These are phyloP conservation scores for Hyaloperonospora brassicae DNA, from an alignment of 352 stramenopile genomes.

Conservation along the genomic window DNA sequence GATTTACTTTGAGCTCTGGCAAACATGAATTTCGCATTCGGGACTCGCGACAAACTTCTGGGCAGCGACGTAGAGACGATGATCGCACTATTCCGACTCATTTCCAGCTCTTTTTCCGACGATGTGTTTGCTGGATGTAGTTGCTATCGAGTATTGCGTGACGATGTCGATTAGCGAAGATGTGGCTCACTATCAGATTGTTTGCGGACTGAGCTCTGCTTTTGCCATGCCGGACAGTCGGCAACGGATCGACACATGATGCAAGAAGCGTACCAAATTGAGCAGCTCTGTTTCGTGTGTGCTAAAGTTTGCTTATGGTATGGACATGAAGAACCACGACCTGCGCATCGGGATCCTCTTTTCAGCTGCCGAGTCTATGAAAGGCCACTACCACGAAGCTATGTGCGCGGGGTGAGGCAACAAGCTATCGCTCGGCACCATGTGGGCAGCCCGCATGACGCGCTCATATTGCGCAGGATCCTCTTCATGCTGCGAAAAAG, in stretches of 20 bases:
- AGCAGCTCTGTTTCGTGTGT: constrained; percentile 85
- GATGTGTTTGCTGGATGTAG: constrained; percentile 34
- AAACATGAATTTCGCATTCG: constrained; percentile 91
- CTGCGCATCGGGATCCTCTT: no score
- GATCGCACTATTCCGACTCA: constrained; percentile 41
- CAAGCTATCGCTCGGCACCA: constrained; percentile 80
- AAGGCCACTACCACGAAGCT: no score
- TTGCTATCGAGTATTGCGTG: constrained; percentile 93
- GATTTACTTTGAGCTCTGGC: constrained; percentile 91
- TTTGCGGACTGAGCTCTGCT: constrained; percentile 76
- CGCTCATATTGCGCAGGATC: constrained; percentile 76
- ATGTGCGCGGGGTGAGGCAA: constrained; percentile 96
- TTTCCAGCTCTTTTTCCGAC: no score
- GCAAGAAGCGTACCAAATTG: constrained; percentile 64
- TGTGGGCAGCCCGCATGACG: constrained; percentile 87
- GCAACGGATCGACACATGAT: constrained; percentile 73
- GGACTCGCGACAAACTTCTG: constrained; percentile 65
- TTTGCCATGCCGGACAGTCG: constrained; percentile 88
- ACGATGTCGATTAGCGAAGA: constrained; percentile 90
- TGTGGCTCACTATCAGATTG: constrained; percentile 84
- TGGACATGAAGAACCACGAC: no score
- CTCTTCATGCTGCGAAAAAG: constrained; percentile 68
- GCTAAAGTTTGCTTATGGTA: no score
- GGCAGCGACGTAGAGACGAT: constrained; percentile 38
- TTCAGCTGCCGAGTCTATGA: no score